Base-by-base conservation (phyloP, 2,329 filamentous ascomycete genomes). In the Fusarium sp. region DNA sequence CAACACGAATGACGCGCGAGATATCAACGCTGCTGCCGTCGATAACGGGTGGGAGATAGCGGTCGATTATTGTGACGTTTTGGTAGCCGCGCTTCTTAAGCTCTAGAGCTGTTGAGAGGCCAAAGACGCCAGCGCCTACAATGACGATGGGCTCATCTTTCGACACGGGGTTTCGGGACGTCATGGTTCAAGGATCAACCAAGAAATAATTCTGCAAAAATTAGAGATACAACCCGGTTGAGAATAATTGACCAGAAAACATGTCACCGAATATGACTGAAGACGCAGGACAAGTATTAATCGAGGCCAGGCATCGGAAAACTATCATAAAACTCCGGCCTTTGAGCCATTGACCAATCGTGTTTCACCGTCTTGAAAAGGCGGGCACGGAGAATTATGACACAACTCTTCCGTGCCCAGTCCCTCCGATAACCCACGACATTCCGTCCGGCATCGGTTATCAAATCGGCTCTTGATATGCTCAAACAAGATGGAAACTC, bases 101-200 rank as follows among this genome's bases (percentile, higher is more conserved):
- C 58, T 86, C 83, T 36, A 83, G 77, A 15, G 85, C 85, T 0
- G 83, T 85, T 2, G 85, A 85, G 2, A 87, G 80, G 12, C 85
- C 86, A 72, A 86, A 88, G 18, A 83, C 83, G 30, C 86, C 86
- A 13, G 79, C 85, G 12, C 85, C 85, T 11, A 86, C 73, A 41
- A 82, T 78, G 57, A 81, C 52, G 57, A 82, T 77, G 23, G 74
- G 46, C 18, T 75, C 72, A 5, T 65, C 57, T 18, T 77, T 75
- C 15, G 68, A 57, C n/a, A 68, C 47, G 10, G 71, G 66, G 5
- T 60, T 58, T 47, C 68, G 41, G 3, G 71, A 53, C 0, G 71
- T 71, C 73, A 75, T 75, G 16, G 18, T 59, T 13, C 2, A 12
- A 7, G 9, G 7, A 39, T 53, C 23, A 37, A 36, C 3, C 7